Evolutionary conservation across 2,329 filamentous ascomycete genomes (phyloP).

Genomic region (Pleomassaria siparia): DNA sequence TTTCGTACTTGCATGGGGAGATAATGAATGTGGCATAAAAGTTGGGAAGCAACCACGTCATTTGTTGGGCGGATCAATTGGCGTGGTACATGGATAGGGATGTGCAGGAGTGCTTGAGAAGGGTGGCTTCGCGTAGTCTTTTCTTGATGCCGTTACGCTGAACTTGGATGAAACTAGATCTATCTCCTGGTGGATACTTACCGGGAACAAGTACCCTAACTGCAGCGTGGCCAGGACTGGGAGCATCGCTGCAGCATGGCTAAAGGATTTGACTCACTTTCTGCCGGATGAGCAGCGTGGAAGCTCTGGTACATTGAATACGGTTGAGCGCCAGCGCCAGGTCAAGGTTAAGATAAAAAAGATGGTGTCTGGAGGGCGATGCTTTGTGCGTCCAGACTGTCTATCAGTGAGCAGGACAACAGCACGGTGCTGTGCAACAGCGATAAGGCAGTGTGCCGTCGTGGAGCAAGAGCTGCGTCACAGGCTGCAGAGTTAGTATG

Average conservation of each 20-base stretch:
- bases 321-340: slow-evolving; percentile 8
- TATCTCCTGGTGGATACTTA: slow-evolving; percentile 28
- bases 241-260: slow-evolving; percentile 11
- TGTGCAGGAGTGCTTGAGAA: slow-evolving; percentile 32
- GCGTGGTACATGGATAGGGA: slow-evolving; percentile 38
- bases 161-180: slow-evolving; percentile 37
- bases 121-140: slow-evolving; percentile 34
- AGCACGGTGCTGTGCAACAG: slow-evolving; percentile 30
- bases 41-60: slow-evolving; percentile 37
- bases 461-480: slow-evolving; percentile 22
- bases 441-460: slow-evolving; percentile 40
- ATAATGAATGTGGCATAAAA: slow-evolving; percentile 39
- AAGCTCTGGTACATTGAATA: slow-evolving; percentile 26
- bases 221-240: slow-evolving; percentile 11
- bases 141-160: slow-evolving; percentile 39
- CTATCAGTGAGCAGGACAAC: slow-evolving; percentile 29
- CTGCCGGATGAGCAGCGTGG: slow-evolving; percentile 33
- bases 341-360: slow-evolving; percentile 23
- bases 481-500: slow-evolving; percentile 14
- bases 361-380: slow-evolving; percentile 17
- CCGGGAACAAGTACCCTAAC: slow-evolving; percentile 14
- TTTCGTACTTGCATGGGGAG: slow-evolving; percentile 40
- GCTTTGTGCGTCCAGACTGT: slow-evolving; percentile 13
- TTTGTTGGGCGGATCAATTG: slow-evolving; percentile 43
- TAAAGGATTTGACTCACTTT: slow-evolving; percentile 24